Conservation (phyloP, 2,329 filamentous ascomycete genomes). For the Beauveria sp. region DNA sequence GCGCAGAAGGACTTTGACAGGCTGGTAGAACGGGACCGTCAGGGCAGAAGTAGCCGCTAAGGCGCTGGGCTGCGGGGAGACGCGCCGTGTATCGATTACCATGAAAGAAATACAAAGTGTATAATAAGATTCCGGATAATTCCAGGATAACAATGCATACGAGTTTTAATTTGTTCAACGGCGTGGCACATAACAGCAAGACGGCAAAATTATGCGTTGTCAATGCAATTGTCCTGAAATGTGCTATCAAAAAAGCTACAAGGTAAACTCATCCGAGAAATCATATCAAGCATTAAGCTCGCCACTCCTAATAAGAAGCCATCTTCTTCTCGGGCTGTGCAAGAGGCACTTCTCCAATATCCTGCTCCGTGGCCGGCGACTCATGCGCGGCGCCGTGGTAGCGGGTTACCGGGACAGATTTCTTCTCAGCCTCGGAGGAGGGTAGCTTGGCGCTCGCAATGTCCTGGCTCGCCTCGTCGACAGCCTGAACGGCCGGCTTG, state of each 20-base stretch:
- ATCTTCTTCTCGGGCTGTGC: neutral
- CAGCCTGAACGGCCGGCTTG: neutral
- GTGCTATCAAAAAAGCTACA: neutral
- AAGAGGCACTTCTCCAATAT: constrained; percentile 8
- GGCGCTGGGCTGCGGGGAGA: no score
- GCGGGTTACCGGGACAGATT: neutral
- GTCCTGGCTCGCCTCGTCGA: neutral
- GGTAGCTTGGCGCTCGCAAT: neutral
- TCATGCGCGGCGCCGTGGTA: neutral
- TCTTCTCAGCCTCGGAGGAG: neutral
- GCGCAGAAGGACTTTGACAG: constrained; percentile 45
- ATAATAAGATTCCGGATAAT: neutral
- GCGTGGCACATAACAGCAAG: neutral
- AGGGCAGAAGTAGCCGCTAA: constrained; percentile 20
- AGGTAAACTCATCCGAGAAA: neutral
- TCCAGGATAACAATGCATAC: neutral
- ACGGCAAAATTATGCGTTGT: neutral
- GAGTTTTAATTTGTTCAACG: neutral
- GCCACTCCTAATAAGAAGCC: neutral
- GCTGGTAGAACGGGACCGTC: constrained; percentile 38
- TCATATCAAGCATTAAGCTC: neutral
- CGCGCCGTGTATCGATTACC: neutral
- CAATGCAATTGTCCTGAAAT: neutral
- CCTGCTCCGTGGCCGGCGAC: neutral
- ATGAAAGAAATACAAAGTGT: neutral